phyloP scores from a whole-genome alignment of 2,329 filamentous ascomycete species.

The Coniella lustricola region DNA sequence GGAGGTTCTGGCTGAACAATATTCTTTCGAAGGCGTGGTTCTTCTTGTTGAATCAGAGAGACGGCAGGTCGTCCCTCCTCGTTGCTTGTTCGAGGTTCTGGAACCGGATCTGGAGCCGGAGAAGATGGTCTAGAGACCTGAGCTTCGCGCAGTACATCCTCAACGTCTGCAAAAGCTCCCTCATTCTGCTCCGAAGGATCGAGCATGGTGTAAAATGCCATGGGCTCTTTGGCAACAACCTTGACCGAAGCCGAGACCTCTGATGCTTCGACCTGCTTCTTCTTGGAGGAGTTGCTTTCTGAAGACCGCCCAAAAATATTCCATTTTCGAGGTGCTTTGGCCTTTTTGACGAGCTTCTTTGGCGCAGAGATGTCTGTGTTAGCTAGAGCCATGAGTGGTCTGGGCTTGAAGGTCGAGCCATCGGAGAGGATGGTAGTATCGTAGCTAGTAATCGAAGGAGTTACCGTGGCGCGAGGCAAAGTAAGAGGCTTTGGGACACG shows the following conservation, averaged over 20 bases:
- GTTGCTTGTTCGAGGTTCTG: not conserved
- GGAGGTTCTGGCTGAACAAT: not conserved
- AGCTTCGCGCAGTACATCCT: slow-evolving; percentile 45
- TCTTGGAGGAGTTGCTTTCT: slow-evolving; percentile 30
- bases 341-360: slow-evolving; percentile 50
- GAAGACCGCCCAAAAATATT: slow-evolving; percentile 55
- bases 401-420: slow-evolving; percentile 41
- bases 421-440: slow-evolving; percentile 53
- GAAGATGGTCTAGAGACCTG: slow-evolving; percentile 26
- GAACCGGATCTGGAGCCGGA: slow-evolving; percentile 6
- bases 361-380: slow-evolving; percentile 26
- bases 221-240: slow-evolving; percentile 40
- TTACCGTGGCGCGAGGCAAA: slow-evolving; percentile 30
- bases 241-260: slow-evolving; percentile 43
- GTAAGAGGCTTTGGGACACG: slow-evolving; percentile 48
- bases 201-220: slow-evolving; percentile 56
- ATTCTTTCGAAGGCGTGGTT: too few relatives aligned
- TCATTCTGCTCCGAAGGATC: slow-evolving; percentile 50
- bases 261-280: slow-evolving; percentile 31
- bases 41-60: not conserved
- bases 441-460: slow-evolving; percentile 48
- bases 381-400: slow-evolving; percentile 26
- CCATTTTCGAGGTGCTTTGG: slow-evolving; percentile 54
- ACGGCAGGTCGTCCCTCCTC: not conserved
- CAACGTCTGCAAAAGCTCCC: slow-evolving; percentile 31